These are phyloP conservation scores for Cryphonectria carpinicola DNA, from an alignment of 2,329 filamentous ascomycete species.

Conservation along the genomic window DNA sequence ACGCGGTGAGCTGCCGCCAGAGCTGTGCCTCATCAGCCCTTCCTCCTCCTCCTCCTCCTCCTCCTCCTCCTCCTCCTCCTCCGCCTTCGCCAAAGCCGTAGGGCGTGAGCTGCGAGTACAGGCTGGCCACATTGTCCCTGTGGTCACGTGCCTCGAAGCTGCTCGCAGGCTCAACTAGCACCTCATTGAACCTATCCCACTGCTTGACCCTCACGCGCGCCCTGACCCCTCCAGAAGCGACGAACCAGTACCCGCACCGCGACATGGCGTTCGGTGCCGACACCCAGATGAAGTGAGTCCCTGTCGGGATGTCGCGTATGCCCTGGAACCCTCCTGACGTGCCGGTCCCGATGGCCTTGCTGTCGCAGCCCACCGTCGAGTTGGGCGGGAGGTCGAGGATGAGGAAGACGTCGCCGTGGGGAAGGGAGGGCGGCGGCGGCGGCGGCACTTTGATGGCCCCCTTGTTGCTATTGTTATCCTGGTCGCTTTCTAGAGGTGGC, in stretches of 20 bases:
- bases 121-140: slow-evolving; percentile 44
- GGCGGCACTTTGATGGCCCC: not conserved
- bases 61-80: slow-evolving; percentile 25
- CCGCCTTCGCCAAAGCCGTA: slow-evolving; percentile 45
- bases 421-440: not conserved
- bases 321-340: slow-evolving; percentile 49
- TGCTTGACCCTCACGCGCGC: slow-evolving; percentile 50
- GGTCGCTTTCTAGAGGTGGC: slow-evolving; percentile 19
- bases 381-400: slow-evolving; percentile 55
- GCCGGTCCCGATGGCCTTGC: slow-evolving; percentile 50
- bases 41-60: slow-evolving; percentile 28
- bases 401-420: slow-evolving; percentile 51
- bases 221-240: slow-evolving; percentile 37
- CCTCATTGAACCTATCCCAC: slow-evolving; percentile 62
- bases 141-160: slow-evolving; percentile 51
- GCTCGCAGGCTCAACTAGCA: slow-evolving; percentile 52
- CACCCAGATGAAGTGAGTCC: slow-evolving; percentile 64
- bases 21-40: slow-evolving; percentile 40
- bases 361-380: slow-evolving; percentile 59
- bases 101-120: slow-evolving; percentile 48
- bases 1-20: slow-evolving; percentile 57
- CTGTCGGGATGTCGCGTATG: slow-evolving; percentile 57
- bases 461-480: not conserved
- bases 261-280: slow-evolving; percentile 53
- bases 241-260: slow-evolving; percentile 63